These are phyloP conservation scores for Agarophyton chilense DNA, from an alignment of 23 red algal genomes.

Conservation along the genomic window DNA sequence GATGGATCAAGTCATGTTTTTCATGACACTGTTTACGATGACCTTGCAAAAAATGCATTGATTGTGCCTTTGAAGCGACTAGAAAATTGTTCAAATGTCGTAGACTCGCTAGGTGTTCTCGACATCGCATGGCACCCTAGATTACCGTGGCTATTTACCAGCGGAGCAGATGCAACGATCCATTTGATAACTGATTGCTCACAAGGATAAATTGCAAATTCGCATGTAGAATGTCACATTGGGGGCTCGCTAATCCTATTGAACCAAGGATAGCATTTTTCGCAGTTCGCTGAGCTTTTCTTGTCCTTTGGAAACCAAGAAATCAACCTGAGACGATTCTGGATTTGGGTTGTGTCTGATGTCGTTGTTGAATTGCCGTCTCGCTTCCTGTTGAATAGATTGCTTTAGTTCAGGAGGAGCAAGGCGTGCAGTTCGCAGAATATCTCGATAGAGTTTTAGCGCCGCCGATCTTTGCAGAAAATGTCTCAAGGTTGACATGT, in stretches of 20 bases:
- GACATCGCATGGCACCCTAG: constrained; percentile 91
- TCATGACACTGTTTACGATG: constrained; percentile 93
- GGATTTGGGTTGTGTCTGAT: constrained; percentile 32
- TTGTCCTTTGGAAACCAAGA: constrained; percentile 55
- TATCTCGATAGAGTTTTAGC: constrained; percentile 32
- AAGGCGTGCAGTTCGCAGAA: constrained; percentile 17
- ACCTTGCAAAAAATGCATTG: constrained; percentile 85
- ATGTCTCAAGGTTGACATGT: constrained; percentile 21
- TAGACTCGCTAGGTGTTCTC: constrained; percentile 65
- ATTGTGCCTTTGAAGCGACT: constrained; percentile 89
- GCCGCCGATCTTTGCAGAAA: constrained; percentile 42
- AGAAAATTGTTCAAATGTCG: constrained; percentile 29
- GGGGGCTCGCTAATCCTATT: background rate
- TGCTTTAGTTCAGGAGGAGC: constrained; percentile 21
- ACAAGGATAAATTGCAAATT: constrained; percentile 33
- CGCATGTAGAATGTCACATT: background rate
- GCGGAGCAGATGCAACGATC: constrained; percentile 72
- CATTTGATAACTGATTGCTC: constrained; percentile 65
- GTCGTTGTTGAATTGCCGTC: constrained; percentile 40
- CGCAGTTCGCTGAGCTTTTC: constrained; percentile 43
- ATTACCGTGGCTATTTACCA: constrained; percentile 86
- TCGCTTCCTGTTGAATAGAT: constrained; percentile 33
- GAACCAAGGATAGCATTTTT: constrained; percentile 39
- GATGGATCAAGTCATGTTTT: constrained; percentile 85
- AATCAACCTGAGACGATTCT: constrained; percentile 48